Conservation (phyloP, 2,329 filamentous ascomycete genomes). For the Cordyceps cateniannulata region DNA sequence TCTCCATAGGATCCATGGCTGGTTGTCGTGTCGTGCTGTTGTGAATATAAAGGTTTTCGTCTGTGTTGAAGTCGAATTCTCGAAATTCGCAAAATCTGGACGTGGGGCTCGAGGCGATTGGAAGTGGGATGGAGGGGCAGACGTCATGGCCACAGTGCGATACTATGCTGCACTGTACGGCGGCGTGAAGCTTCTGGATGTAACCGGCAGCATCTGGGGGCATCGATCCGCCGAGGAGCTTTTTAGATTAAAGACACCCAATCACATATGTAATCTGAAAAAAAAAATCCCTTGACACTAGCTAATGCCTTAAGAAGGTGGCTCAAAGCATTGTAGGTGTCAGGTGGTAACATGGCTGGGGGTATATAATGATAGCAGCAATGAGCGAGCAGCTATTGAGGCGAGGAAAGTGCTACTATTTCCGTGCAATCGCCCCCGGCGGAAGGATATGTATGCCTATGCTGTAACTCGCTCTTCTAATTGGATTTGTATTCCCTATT, state of each 20-base stretch:
- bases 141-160: slow-evolving; percentile 2
- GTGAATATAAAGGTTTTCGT: neutral
- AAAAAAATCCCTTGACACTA: neutral
- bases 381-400: no score
- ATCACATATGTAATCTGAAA: neutral
- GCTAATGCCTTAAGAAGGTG: no score
- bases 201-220: neutral
- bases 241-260: neutral
- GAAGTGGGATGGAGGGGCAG: slow-evolving; percentile 11
- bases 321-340: no score
- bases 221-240: neutral
- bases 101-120: slow-evolving; percentile 7
- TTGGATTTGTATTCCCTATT: no score
- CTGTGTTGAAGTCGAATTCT: neutral
- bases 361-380: no score
- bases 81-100: slow-evolving; percentile 10
- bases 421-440: no score
- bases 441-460: no score
- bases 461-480: no score
- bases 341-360: no score
- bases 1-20: slow-evolving; percentile 34
- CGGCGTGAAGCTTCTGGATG: neutral
- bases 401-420: no score
- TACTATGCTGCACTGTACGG: neutral
- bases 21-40: neutral